These are phyloP conservation scores for Leishmania arabica DNA, from an alignment of 208 protist species.

Conservation along the genomic window DNA sequence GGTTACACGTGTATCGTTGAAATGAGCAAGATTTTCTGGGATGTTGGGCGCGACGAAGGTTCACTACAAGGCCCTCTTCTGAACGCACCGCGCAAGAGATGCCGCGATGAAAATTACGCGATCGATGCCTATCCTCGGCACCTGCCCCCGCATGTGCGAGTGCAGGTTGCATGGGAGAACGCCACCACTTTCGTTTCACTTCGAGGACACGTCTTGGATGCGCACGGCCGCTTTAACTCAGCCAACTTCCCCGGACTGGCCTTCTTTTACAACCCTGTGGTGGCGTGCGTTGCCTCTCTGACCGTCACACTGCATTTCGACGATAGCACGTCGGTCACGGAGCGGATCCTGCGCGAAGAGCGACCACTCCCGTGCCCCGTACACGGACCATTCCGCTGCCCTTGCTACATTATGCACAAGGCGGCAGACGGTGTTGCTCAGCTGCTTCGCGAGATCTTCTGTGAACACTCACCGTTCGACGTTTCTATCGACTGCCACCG, in stretches of 20 bases:
- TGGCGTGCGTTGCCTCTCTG: slow-evolving; percentile 20
- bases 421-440: slow-evolving; percentile 28
- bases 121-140: slow-evolving; percentile 3
- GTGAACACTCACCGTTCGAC: slow-evolving; percentile 26
- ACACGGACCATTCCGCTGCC: slow-evolving; percentile 65
- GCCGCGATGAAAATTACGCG: slow-evolving; percentile 11
- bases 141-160: slow-evolving; percentile 15
- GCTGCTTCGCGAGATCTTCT: slow-evolving; percentile 46
- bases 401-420: slow-evolving; percentile 50
- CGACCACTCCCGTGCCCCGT: slow-evolving; percentile 35
- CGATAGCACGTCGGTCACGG: not conserved
- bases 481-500: slow-evolving; percentile 30
- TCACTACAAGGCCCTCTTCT: not conserved
- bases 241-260: slow-evolving; percentile 37
- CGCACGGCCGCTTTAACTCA: slow-evolving; percentile 46
- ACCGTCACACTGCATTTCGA: slow-evolving; percentile 19
- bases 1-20: not conserved
- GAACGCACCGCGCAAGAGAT: slow-evolving; percentile 10
- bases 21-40: slow-evolving; percentile 15
- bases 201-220: slow-evolving; percentile 34
- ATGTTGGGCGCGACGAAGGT: not conserved
- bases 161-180: slow-evolving; percentile 8
- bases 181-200: slow-evolving; percentile 19
- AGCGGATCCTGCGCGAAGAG: slow-evolving; percentile 8
- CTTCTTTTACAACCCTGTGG: slow-evolving; percentile 48